Percentiles rank a stretch among this genome's conserved stretches.
phyloP scores from a whole-genome alignment of 495 filamentous ascomycete species.

The Neurospora discreta region DNA sequence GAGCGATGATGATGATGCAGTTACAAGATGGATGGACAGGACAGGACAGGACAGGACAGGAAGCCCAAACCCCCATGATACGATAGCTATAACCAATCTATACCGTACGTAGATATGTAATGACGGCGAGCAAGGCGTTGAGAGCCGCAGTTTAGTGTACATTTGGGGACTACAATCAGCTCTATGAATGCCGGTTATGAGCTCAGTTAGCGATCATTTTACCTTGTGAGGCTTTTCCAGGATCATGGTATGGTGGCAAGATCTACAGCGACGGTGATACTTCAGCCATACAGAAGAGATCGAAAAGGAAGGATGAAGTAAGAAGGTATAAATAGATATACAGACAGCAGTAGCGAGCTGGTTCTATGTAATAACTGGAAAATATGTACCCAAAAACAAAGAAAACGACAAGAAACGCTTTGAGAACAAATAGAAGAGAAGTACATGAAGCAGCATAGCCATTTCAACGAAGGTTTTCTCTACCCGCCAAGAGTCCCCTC shows the following conservation, averaged over 20 bases:
- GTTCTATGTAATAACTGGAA: no score
- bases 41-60: not conserved
- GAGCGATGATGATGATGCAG: not conserved
- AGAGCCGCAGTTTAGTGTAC: not conserved
- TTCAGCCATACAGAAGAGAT: not conserved
- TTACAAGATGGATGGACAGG: not conserved
- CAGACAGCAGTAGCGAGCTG: no score
- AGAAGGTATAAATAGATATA: not conserved
- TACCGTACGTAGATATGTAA: not conserved
- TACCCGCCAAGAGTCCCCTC: not conserved
- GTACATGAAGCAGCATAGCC: no score
- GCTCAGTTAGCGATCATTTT: not conserved
- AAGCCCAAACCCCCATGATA: not conserved
- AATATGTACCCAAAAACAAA: no score
- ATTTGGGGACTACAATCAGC: not conserved
- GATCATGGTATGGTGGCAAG: not conserved
- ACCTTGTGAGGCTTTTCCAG: not conserved
- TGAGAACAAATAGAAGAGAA: no score
- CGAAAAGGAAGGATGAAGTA: not conserved
- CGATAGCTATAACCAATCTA: not conserved
- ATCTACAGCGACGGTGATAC: not conserved
- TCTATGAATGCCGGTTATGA: not conserved
- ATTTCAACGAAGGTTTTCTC: not conserved
- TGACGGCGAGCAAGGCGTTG: not conserved
- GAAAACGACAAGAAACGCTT: no score